Conservation (phyloP, 805 yeast species). For the Pichia membranifaciens region DNA sequence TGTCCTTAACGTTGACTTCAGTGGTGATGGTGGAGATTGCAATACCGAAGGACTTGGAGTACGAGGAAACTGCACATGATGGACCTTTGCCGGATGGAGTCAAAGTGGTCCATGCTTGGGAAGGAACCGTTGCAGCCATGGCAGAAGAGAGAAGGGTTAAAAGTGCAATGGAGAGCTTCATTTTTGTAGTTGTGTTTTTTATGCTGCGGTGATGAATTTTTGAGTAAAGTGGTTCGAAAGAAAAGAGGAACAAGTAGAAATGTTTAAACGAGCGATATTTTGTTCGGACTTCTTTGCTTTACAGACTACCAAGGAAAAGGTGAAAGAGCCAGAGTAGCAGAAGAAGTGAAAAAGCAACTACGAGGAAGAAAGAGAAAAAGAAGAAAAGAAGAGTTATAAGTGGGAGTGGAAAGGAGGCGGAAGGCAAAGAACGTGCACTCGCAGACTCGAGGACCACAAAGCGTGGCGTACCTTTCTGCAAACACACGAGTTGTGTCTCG, state of each 20-base stretch:
- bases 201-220: no score
- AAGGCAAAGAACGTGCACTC: no score
- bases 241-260: background rate
- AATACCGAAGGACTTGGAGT: conserved; percentile 59
- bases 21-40: conserved; percentile 51
- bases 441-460: no score
- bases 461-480: no score
- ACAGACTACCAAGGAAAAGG: background rate
- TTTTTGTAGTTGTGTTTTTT: conserved; percentile 2
- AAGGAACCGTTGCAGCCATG: conserved; percentile 57
- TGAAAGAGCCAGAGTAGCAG: background rate
- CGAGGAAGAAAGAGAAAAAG: background rate
- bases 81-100: conserved; percentile 50
- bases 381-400: background rate
- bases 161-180: conserved; percentile 15
- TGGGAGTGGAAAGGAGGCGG: background rate
- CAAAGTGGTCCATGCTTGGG: conserved; percentile 66
- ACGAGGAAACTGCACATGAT: conserved; percentile 48
- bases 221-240: no score
- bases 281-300: background rate
- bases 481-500: no score
- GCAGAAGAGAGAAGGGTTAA: conserved; percentile 46
- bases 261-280: background rate
- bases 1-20: conserved; percentile 32
- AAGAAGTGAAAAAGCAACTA: background rate